Base-by-base conservation (phyloP, 176 grass and related monocot genomes). In the Coix lacrymajobi region DNA sequence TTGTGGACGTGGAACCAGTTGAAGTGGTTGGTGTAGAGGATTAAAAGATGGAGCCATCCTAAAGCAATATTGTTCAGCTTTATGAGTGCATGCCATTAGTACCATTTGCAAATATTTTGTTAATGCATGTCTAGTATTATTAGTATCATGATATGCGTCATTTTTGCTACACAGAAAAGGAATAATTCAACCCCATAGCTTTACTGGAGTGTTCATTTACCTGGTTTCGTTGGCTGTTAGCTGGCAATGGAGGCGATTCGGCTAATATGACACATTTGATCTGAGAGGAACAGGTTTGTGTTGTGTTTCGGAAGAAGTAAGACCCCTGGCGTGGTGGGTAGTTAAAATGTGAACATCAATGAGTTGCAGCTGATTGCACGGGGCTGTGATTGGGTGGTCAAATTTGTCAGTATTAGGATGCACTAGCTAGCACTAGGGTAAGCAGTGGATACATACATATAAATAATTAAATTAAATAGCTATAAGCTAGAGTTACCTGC, bases 371-470 rank as follows among this genome's bases (percentile, higher is more conserved):
- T 79, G 73, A 78, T 83, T 78, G 56, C 51, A 66, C 10, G 32
- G 71, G 64, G 85, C 71, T 73, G 36, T 75, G 73, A 68, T 85
- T 75, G 49, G 61, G 7, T 76, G 77, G 82, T 91, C 85, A 91
- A 91, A 88, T 78, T 85, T 91, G 85, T 84, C 89, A 78, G 78
- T 32, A 81, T 78, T 79, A 81, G 56, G 30, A 45, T 64, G 56
- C 34, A 30, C 43, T 49, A 31, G 44, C 43, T 49, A 31, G 26
- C 25, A 72, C 17, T 13, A 69, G 36, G 12, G 66, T 40, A 63
- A 76, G 43, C 41, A 81, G 17, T 87, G 39, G 40, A 62, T 62
- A 62, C 60, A 15, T 79, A 78, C 31, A 62, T 79, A 83, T 11
- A 66, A 41, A 34, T 19, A 39, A 68, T 52, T 10, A 25, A 52